Conservation (phyloP, 2,329 filamentous ascomycete species). For the Epicoccum sorghinum region DNA sequence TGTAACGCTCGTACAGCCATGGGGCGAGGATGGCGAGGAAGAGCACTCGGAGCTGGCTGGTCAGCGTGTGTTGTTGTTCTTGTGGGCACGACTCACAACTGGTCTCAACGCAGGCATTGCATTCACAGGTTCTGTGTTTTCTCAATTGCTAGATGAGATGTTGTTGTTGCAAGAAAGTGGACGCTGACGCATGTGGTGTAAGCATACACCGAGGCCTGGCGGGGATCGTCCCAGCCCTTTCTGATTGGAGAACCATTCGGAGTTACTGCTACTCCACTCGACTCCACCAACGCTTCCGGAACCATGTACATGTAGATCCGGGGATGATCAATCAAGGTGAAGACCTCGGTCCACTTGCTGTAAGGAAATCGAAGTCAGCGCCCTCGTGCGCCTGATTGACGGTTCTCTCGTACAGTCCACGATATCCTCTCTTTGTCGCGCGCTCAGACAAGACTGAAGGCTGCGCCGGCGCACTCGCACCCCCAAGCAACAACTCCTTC, state of each 20-base stretch:
- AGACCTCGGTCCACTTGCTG: slow-evolving; percentile 20
- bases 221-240: neutral
- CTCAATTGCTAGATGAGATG: neutral
- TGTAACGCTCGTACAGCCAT: slow-evolving; percentile 38
- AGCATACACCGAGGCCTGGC: neutral
- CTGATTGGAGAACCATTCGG: neutral
- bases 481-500: slow-evolving; percentile 31
- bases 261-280: no score
- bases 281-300: no score
- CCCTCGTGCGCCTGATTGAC: slow-evolving; percentile 67
- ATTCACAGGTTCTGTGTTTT: neutral
- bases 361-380: slow-evolving; percentile 67
- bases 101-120: slow-evolving; percentile 1
- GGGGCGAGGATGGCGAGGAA: slow-evolving; percentile 25
- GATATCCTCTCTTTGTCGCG: slow-evolving; percentile 57
- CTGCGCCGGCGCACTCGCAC: slow-evolving; percentile 11
- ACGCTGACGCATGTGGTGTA: neutral
- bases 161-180: neutral
- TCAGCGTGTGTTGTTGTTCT: no score
- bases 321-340: neutral
- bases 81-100: neutral
- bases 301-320: neutral
- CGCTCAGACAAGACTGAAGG: slow-evolving; percentile 11
- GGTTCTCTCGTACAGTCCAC: slow-evolving; percentile 63
- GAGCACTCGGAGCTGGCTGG: slow-evolving; percentile 10